A percentile compares a stretch with the other conserved stretches of the same genome.
Evolutionary conservation across 345 rosid genomes (phyloP).

Genomic region (Gossypium australe): DNA sequence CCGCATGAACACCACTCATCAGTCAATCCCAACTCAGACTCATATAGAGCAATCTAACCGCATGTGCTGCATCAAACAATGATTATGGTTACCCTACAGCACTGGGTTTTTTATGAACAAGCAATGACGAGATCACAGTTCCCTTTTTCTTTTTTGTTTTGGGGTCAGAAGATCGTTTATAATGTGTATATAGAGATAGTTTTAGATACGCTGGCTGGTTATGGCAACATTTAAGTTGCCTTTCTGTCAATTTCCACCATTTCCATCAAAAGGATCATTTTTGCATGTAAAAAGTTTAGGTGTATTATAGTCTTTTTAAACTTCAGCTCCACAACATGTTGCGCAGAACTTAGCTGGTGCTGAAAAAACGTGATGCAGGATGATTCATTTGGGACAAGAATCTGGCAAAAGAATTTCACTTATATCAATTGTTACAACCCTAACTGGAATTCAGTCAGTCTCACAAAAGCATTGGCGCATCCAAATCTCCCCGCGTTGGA

Average conservation of each 20-base stretch:
- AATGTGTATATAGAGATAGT: slow-evolving; percentile 12
- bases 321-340: background rate
- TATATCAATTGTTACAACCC: background rate
- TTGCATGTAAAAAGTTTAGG: slow-evolving; percentile 17
- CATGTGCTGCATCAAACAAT: background rate
- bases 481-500: too few species aligned
- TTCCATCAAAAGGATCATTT: slow-evolving; percentile 21
- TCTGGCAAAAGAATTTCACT: background rate
- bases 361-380: background rate
- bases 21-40: slow-evolving; percentile 12
- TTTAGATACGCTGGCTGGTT: slow-evolving; percentile 17
- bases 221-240: slow-evolving; percentile 12
- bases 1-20: slow-evolving; percentile 21
- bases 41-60: background rate
- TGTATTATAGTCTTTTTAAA: slow-evolving; percentile 17
- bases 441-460: background rate
- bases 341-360: background rate
- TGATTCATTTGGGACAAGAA: background rate
- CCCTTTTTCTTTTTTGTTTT: background rate
- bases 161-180: background rate
- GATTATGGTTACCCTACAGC: background rate
- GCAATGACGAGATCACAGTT: background rate
- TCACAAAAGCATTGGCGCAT: background rate
- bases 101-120: background rate
- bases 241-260: background rate